Evolutionary conservation across 352 stramenopile species (phyloP).

Genomic region (Phytophthora sojae): DNA sequence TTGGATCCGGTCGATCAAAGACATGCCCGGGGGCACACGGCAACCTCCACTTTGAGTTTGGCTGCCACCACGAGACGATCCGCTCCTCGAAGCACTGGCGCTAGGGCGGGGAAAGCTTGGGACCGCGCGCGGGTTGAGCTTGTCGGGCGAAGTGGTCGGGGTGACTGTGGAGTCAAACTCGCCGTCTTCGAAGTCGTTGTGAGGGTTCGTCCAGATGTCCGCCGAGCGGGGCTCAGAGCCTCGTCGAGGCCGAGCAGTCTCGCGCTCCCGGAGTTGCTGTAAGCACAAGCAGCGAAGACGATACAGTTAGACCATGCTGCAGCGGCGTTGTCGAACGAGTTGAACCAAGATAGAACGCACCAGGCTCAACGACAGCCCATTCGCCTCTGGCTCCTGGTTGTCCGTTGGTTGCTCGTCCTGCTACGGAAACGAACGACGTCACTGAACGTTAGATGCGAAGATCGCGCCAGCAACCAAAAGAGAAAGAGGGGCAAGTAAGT

Average conservation of each 20-base stretch:
- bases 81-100: conserved; percentile 15
- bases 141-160: conserved; percentile 43
- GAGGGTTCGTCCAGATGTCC: conserved; percentile 48
- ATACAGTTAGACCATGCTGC: conserved; percentile 9
- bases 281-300: conserved; percentile 2
- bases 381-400: conserved; percentile 39
- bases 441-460: conserved; percentile 15
- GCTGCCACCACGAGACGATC: conserved; percentile 24
- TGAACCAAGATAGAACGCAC: conserved; percentile 25
- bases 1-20: conserved; percentile 80
- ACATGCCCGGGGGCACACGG: conserved; percentile 49
- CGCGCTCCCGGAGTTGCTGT: conserved; percentile 20
- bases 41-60: conserved; percentile 27
- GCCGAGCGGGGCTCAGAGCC: conserved; percentile 11
- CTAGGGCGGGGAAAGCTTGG: conserved; percentile 27
- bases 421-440: conserved; percentile 11
- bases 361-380: conserved; percentile 27
- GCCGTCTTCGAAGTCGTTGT: conserved; percentile 36
- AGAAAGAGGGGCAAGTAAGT: conserved; percentile 8
- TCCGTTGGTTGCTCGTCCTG: conserved; percentile 31
- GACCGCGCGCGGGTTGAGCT: conserved; percentile 29
- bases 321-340: not conserved
- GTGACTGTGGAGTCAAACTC: conserved; percentile 31
- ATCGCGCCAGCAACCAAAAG: not conserved
- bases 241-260: conserved; percentile 10